Evolutionary conservation across 352 stramenopile genomes (phyloP), one percentile per base, ranked within the genome.

Genomic region (Halophytophthora batemanensis): DNA sequence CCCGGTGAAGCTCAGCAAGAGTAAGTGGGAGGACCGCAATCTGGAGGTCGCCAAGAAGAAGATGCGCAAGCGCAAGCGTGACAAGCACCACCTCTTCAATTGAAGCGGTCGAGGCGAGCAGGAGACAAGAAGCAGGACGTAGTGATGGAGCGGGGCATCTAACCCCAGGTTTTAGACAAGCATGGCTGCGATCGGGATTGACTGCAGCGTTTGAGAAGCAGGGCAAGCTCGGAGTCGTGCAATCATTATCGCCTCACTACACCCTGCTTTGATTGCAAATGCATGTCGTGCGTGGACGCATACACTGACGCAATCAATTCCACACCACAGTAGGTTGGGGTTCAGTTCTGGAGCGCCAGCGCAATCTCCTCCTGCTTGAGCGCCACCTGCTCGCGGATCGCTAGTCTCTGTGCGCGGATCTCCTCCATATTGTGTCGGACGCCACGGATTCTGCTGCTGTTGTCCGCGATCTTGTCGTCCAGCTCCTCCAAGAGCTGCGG

Each of bases 21-120:
- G 88, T 74, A 96, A 97, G 64, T 98, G 92, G 91, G 83, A 98
- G 62, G 93, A 98, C 35, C 83, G 92, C 45, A 95, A 98, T 61
- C 85, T 95, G 35, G 90, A 96, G 59, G 75, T 92, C 11, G 86
- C 93, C 31, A 82, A 71, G 38, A 93, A 95, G 68, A 96, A 96
- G 60, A 81, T 88, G 56, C 77, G 79, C 35, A 93, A 93, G 68
- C 87, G 88, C 55, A 87, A 78, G 43, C 73, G 74, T 23, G 68
- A 78, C 59, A 87, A 90, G 53, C 75, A 89, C 54, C 81, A 91
- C 38, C 61, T 91, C 34, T 95, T 93, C 56, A 80, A 73, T 45
- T 77, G 50, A 71, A 12, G 33, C 48, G 23, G 12, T 14, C 3
- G 61, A 40, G 42, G 18, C 18, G 39, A 12, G 18, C 36, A 43